These are phyloP conservation scores for Bretschneidera sinensis DNA, from an alignment of 345 rosid species.

Conservation along the genomic window DNA sequence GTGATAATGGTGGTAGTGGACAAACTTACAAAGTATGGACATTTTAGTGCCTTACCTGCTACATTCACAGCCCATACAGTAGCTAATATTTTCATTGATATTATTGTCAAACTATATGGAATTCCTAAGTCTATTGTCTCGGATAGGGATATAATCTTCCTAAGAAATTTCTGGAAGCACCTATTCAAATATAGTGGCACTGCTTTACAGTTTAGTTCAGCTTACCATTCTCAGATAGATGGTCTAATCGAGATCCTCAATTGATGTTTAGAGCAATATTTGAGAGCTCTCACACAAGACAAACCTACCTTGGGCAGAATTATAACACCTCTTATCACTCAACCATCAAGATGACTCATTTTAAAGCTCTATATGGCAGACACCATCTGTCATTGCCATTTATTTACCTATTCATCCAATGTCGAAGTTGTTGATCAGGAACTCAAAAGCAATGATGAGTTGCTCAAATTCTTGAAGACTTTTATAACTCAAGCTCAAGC, in stretches of 20 bases:
- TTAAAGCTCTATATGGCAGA: slow-evolving; percentile 1
- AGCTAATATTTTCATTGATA: background rate
- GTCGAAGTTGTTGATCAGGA: background rate
- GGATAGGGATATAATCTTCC: background rate
- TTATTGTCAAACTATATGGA: background rate
- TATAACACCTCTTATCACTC: background rate
- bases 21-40: background rate
- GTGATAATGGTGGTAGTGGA: background rate
- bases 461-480: background rate
- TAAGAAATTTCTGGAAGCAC: background rate
- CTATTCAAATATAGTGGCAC: background rate
- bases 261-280: slow-evolving; percentile 5
- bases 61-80: background rate
- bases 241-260: background rate
- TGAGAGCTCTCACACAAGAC: too few relatives aligned
- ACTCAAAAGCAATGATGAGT: background rate
- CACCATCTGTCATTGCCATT: background rate
- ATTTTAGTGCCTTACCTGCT: background rate
- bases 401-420: background rate
- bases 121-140: background rate
- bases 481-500: background rate
- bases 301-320: slow-evolving; percentile 3
- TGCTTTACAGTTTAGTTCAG: background rate
- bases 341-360: background rate
- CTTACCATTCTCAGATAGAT: slow-evolving; percentile 8